Percentiles rank a stretch among this genome's conserved stretches.
Conservation (phyloP, 805 yeast genomes). For the Blastobotrys mokoenaii region DNA sequence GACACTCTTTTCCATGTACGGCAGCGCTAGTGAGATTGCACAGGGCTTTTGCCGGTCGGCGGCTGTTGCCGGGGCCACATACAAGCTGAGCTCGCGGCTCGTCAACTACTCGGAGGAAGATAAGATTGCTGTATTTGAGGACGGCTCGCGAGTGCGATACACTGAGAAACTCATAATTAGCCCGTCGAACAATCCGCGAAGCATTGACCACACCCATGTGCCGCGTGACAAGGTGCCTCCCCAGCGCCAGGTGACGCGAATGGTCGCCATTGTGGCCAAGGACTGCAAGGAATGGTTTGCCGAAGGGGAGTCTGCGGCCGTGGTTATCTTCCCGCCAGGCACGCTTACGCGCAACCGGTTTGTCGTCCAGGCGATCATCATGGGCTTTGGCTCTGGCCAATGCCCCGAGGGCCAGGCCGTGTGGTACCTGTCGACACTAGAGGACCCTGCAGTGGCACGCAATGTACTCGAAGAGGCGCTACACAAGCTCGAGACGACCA, state of each 20-base stretch:
- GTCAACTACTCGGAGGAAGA: slow-evolving; percentile 55
- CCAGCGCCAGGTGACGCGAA: slow-evolving; percentile 44
- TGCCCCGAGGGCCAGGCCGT: slow-evolving; percentile 81
- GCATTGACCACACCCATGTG: slow-evolving; percentile 16
- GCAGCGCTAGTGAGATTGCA: slow-evolving; percentile 91
- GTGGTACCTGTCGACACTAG: slow-evolving; percentile 80
- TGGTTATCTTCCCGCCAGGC: slow-evolving; percentile 87
- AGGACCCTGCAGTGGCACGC: slow-evolving; percentile 55
- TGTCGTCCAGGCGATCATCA: slow-evolving; percentile 80
- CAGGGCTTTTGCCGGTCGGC: slow-evolving; percentile 98
- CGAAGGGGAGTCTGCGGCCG: slow-evolving; percentile 73
- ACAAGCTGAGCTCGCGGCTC: slow-evolving; percentile 67
- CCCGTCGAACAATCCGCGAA: slow-evolving; percentile 32
- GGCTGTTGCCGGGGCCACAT: slow-evolving; percentile 95
- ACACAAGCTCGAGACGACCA: slow-evolving; percentile 66
- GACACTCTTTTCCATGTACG: slow-evolving; percentile 82
- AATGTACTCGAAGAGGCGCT: slow-evolving; percentile 75
- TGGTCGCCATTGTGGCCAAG: slow-evolving; percentile 75
- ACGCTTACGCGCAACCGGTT: slow-evolving; percentile 56
- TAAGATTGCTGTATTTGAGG: slow-evolving; percentile 51
- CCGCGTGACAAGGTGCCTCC: slow-evolving; percentile 26
- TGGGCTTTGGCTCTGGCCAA: slow-evolving; percentile 81
- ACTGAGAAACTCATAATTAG: slow-evolving; percentile 73
- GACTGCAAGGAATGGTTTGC: slow-evolving; percentile 90
- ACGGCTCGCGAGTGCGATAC: slow-evolving; percentile 66